Base-by-base conservation (phyloP, 1,284 basidiomycete species). In the Butyriboletus regius region DNA sequence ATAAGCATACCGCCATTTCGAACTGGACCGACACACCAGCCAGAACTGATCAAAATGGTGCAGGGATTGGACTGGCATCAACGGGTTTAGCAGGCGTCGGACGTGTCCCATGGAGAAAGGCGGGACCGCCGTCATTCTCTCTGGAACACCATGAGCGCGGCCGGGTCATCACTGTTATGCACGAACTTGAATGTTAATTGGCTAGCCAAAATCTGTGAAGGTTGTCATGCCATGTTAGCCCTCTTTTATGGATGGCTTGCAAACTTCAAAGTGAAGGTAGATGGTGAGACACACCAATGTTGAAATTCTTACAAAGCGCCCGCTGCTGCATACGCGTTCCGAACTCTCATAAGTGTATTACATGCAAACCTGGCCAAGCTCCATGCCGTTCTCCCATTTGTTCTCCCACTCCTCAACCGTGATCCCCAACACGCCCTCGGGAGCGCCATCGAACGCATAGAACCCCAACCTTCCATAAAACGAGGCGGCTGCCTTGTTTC, bases 371-470 rank as follows among this genome's bases (percentile, higher is more conserved):
- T 12, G 17, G 5, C 28, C n/a, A n/a, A n/a, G n/a, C n/a, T n/a
- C n/a, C n/a, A n/a, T n/a, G n/a, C n/a, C n/a, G n/a, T 28, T 26
- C 31, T 20, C 48, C 49, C 46, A 57, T 43, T 37, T 54, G 8
- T 39, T 47, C 40, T 67, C 58, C 67, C 67, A 66, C 42, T 68
- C 60, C 24, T 57, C 54, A 8, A 68, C 32, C 4, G 64, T 66
- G 39, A 66, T 63, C n/a, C 67, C 67, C 43, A 68, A n/a, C 20
- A 69, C 63, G 15, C 28, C 53, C 15, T 51, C 54, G 2, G 56
- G 45, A 15, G 55, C 53, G 4, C 60, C 63, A 8, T 64, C 50
- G 3, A 68, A 60, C 12, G 53, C 32, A 46, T 50, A 49, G 48
- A 68, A 66, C 22, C 64, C 64, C 9, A 66, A 33, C 29, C 49